A percentile compares a stretch with the other conserved stretches of the same genome.
These are phyloP conservation scores for Xylariaceae sp. DNA, from an alignment of 2,329 filamentous ascomycete species.

Conservation along the genomic window DNA sequence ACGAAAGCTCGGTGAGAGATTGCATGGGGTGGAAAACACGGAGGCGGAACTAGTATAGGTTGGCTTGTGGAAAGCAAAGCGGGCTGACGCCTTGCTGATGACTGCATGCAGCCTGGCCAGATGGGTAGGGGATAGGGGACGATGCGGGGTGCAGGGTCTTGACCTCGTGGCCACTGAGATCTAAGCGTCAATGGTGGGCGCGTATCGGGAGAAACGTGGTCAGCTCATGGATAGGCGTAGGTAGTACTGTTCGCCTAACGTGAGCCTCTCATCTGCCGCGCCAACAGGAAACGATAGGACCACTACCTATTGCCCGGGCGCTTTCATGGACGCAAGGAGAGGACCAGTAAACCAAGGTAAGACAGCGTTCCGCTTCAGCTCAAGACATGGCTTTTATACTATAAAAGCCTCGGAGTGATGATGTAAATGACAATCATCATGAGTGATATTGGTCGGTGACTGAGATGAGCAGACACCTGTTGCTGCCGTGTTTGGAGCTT, in stretches of 20 bases:
- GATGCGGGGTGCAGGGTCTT: slow-evolving; percentile 5
- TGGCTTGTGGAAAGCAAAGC: neutral
- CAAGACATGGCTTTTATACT: too few species aligned
- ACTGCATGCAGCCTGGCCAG: neutral
- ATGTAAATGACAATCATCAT: neutral
- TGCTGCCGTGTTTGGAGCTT: neutral
- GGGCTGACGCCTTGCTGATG: neutral
- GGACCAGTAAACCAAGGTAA: too few species aligned
- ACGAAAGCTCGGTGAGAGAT: neutral
- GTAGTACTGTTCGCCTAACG: neutral
- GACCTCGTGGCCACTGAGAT: neutral
- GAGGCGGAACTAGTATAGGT: neutral
- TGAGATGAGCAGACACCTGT: neutral
- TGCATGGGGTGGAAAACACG: neutral
- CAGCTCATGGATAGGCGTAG: neutral
- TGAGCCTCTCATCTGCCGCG: neutral
- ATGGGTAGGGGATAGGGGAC: neutral
- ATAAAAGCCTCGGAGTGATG: too few species aligned
- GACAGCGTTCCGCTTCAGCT: too few species aligned
- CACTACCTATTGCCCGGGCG: too few species aligned
- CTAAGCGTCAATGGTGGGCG: neutral
- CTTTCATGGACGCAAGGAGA: too few species aligned
- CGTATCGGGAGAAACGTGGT: neutral
- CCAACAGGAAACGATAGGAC: too few species aligned
- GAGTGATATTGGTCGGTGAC: neutral